These are phyloP conservation scores for Remersonia thermophila DNA, from an alignment of 2,329 filamentous ascomycete genomes.

Conservation along the genomic window DNA sequence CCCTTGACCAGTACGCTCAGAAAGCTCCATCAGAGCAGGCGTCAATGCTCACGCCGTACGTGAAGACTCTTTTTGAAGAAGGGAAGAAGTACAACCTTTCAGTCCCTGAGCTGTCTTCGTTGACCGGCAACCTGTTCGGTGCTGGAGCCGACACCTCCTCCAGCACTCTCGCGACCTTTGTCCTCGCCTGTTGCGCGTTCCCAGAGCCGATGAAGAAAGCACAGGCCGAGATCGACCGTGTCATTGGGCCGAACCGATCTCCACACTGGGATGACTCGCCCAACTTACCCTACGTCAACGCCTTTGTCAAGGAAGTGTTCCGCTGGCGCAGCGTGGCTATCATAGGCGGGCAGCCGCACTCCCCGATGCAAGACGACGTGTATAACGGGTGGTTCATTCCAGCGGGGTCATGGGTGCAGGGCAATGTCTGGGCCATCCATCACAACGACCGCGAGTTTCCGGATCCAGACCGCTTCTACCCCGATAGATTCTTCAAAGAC, in stretches of 20 bases:
- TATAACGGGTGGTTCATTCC: slow-evolving; percentile 39
- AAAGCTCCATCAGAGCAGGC: slow-evolving; percentile 15
- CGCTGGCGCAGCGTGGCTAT: slow-evolving; percentile 43
- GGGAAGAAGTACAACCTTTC: slow-evolving; percentile 32
- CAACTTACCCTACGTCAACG: slow-evolving; percentile 39
- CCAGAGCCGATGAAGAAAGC: slow-evolving; percentile 35
- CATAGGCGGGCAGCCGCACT: slow-evolving; percentile 38
- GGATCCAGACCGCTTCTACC: slow-evolving; percentile 32
- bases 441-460: slow-evolving; percentile 35
- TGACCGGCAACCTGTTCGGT: slow-evolving; percentile 36
- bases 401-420: slow-evolving; percentile 35
- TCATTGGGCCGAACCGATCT: slow-evolving; percentile 34
- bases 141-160: slow-evolving; percentile 38
- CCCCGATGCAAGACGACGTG: slow-evolving; percentile 33
- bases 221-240: slow-evolving; percentile 38
- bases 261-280: slow-evolving; percentile 36
- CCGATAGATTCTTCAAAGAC: slow-evolving; percentile 28
- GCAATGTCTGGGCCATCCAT: slow-evolving; percentile 39
- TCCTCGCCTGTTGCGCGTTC: slow-evolving; percentile 38
- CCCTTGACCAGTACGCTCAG: slow-evolving; percentile 26
- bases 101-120: slow-evolving; percentile 31
- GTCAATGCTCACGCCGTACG: slow-evolving; percentile 26
- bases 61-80: slow-evolving; percentile 35
- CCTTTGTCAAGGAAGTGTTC: slow-evolving; percentile 42
- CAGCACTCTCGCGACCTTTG: slow-evolving; percentile 33